Percentiles rank a stretch among this genome's conserved stretches.
Evolutionary conservation across 163 green algal genomes (phyloP).

Genomic region (Prototheca wickerhamii): DNA sequence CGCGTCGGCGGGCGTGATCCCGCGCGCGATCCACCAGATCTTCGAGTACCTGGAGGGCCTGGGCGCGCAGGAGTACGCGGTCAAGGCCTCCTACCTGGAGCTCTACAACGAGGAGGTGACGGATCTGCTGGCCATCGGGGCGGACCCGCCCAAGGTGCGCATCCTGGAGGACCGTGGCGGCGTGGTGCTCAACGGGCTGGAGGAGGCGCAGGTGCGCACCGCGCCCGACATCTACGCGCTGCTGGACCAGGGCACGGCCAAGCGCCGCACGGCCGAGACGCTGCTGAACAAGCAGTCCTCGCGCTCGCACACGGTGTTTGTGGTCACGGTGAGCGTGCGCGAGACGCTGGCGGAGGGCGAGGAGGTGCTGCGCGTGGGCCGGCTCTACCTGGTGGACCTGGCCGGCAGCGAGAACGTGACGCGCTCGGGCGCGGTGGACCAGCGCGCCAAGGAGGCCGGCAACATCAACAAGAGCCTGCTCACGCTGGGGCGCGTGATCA

Average conservation of each 20-base stretch:
- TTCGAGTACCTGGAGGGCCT: constrained; percentile 77
- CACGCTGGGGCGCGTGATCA: constrained; percentile 94
- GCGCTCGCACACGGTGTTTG: constrained; percentile 92
- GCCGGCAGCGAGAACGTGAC: constrained; percentile 95
- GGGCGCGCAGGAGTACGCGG: constrained; percentile 59
- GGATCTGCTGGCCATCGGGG: constrained; percentile 71
- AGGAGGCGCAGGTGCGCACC: constrained; percentile 88
- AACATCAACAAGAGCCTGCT: constrained; percentile 98
- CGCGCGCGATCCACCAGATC: constrained; percentile 89
- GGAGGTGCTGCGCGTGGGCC: constrained; percentile 95
- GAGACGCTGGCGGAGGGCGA: constrained; percentile 85
- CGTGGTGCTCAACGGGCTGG: constrained; percentile 80
- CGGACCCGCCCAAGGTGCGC: constrained; percentile 34
- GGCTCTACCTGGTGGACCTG: constrained; percentile 97
- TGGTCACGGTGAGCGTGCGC: constrained; percentile 88
- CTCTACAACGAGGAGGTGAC: constrained; percentile 99
- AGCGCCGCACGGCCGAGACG: constrained; percentile 88
- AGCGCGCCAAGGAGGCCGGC: constrained; percentile 71
- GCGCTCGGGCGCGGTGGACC: constrained; percentile 63
- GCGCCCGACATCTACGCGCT: constrained; percentile 59
- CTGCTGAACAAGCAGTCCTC: constrained; percentile 93
- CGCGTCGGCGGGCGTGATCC: constrained; percentile 81
- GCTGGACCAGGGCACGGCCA: constrained; percentile 79
- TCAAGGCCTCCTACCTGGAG: constrained; percentile 92
- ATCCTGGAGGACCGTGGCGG: constrained; percentile 85